These are phyloP conservation scores for Gaertneriomyces sp. DNA, from an alignment of 192 early-diverging fungal species.

Conservation along the genomic window DNA sequence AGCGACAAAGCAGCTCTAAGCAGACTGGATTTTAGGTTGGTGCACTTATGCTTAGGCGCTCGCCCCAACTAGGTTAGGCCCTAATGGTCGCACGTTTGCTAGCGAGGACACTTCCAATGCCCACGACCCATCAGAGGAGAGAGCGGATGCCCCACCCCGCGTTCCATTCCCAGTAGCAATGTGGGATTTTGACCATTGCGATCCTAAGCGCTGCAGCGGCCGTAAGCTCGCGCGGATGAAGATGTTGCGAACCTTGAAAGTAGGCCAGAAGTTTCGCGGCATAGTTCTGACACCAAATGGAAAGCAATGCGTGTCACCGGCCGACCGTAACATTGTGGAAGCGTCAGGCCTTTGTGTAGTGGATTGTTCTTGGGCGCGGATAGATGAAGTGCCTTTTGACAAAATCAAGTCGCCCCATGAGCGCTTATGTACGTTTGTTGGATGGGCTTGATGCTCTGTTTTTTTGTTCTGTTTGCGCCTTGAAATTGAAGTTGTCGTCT, in stretches of 20 bases:
- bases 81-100: too few relatives aligned
- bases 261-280: constrained; percentile 84
- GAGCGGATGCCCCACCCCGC: background rate
- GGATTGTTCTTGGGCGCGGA: constrained; percentile 94
- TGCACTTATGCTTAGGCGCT: too few relatives aligned
- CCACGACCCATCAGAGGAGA: too few relatives aligned
- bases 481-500: background rate
- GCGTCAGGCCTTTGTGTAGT: constrained; percentile 83
- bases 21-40: too few relatives aligned
- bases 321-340: constrained; percentile 74
- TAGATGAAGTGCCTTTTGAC: constrained; percentile 92
- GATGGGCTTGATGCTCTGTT: background rate
- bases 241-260: constrained; percentile 73
- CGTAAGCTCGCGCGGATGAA: constrained; percentile 79
- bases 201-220: constrained; percentile 96
- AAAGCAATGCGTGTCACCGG: constrained; percentile 78
- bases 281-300: constrained; percentile 81
- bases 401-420: constrained; percentile 81
- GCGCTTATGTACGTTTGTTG: constrained; percentile 62
- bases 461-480: background rate
- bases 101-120: too few relatives aligned
- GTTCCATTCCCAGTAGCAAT: constrained; percentile 26
- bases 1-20: too few relatives aligned
- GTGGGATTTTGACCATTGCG: constrained; percentile 96
- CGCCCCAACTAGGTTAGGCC: too few relatives aligned